Conservation (phyloP, 2,329 filamentous ascomycete species). For the Periglandula ipomoeae region DNA sequence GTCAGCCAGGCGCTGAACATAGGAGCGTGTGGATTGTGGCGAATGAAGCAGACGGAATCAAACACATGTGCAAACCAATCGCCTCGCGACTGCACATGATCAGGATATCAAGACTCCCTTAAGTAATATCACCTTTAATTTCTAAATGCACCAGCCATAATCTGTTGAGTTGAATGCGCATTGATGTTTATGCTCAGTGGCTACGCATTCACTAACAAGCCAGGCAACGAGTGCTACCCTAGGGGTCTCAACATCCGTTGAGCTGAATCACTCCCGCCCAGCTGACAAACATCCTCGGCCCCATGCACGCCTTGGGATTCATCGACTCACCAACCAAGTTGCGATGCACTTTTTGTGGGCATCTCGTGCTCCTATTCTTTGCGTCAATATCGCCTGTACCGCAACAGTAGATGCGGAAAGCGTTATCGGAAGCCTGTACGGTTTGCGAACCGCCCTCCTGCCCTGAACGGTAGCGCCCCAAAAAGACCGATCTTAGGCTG, state of each 20-base stretch:
- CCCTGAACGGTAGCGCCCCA: neutral
- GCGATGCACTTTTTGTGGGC: neutral
- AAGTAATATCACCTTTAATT: too few relatives aligned
- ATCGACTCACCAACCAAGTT: neutral
- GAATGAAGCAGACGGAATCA: too few relatives aligned
- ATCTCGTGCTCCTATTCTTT: neutral
- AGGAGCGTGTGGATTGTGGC: too few relatives aligned
- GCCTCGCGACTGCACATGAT: too few relatives aligned
- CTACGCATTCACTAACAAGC: neutral
- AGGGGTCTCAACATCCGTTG: too few relatives aligned
- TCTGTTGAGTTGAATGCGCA: too few relatives aligned
- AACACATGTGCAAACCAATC: too few relatives aligned
- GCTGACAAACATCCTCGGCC: constrained; percentile 10
- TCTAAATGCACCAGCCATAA: too few relatives aligned
- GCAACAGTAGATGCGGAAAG: neutral
- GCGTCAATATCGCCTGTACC: neutral
- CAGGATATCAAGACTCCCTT: too few relatives aligned
- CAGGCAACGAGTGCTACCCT: neutral
- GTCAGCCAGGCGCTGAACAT: too few relatives aligned
- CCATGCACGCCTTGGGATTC: neutral
- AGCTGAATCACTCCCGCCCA: neutral
- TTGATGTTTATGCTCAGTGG: too few relatives aligned
- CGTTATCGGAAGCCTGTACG: neutral
- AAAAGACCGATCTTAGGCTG: neutral
- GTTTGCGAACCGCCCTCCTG: neutral